Evolutionary conservation across 257 asterid genomes (phyloP).

Genomic region (Lycium ferocissimum): DNA sequence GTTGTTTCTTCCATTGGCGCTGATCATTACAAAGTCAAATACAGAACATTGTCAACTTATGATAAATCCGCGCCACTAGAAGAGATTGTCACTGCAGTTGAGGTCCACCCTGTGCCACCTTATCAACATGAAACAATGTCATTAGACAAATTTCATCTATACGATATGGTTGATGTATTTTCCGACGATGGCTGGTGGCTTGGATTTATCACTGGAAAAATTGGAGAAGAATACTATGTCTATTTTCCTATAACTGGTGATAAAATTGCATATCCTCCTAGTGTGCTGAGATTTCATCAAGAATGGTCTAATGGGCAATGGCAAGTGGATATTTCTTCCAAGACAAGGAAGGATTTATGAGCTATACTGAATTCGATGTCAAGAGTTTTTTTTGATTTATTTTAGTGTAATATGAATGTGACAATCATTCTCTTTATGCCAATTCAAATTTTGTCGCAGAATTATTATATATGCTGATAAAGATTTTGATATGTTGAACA

Average conservation of each 20-base stretch:
- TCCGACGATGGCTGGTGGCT: slow-evolving; percentile 39
- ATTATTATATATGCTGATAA: not conserved
- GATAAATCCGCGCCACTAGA: not conserved
- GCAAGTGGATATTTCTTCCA: slow-evolving; percentile 18
- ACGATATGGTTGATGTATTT: slow-evolving; percentile 24
- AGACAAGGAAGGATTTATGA: not conserved
- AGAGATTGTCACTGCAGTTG: slow-evolving; percentile 19
- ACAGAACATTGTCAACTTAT: slow-evolving; percentile 17
- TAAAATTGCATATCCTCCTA: slow-evolving; percentile 21
- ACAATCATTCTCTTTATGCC: not conserved
- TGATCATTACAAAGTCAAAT: slow-evolving; percentile 18
- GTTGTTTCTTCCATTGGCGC: not conserved
- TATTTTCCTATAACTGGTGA: slow-evolving; percentile 35
- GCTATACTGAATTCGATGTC: not conserved
- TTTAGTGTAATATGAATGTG: not conserved
- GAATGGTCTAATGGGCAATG: slow-evolving; percentile 34
- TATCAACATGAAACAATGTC: not conserved
- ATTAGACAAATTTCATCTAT: not conserved
- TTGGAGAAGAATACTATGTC: slow-evolving; percentile 12
- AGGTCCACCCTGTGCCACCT: slow-evolving; percentile 27
- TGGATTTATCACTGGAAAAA: slow-evolving; percentile 26
- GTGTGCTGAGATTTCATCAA: slow-evolving; percentile 30
- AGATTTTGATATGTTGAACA: not conserved
- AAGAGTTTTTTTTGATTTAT: not conserved
- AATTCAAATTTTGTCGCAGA: not conserved